Percentiles rank a stretch among this genome's conserved stretches.
These are phyloP conservation scores for Ricinus communis DNA, from an alignment of 345 rosid genomes.

Conservation along the genomic window DNA sequence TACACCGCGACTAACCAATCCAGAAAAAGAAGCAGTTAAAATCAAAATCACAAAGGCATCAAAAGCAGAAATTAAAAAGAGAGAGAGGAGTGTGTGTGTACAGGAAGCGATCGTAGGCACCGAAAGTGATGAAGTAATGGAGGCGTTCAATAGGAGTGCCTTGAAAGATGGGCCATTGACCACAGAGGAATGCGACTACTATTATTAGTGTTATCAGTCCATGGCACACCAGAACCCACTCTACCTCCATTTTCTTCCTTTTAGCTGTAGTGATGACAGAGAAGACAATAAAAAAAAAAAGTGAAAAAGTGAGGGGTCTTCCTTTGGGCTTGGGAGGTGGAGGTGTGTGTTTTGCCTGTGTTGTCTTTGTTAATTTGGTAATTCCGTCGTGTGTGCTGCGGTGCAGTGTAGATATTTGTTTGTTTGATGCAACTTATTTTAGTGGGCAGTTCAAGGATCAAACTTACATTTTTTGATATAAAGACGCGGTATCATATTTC, in stretches of 20 bases:
- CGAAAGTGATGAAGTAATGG: constrained; percentile 79
- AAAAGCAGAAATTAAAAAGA: not conserved
- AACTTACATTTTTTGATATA: too few species aligned
- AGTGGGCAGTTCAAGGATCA: too few species aligned
- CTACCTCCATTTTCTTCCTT: constrained; percentile 44
- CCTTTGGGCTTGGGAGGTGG: too few species aligned
- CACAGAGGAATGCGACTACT: constrained; percentile 79
- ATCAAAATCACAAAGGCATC: constrained; percentile 11
- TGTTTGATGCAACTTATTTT: too few species aligned
- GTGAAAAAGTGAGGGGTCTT: not conserved
- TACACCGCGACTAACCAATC: constrained; percentile 48
- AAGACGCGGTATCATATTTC: too few species aligned
- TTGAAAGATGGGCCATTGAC: constrained; percentile 94
- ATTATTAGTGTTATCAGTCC: constrained; percentile 61
- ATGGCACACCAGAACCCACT: constrained; percentile 72
- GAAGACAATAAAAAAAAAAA: not conserved
- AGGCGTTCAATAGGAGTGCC: constrained; percentile 73
- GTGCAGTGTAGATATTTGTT: too few species aligned
- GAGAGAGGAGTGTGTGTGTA: constrained; percentile 24
- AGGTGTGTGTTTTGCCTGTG: too few species aligned
- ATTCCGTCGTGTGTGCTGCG: too few species aligned
- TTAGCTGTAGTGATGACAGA: not conserved
- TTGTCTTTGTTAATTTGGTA: too few species aligned
- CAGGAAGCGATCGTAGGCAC: constrained; percentile 83
- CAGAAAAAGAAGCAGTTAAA: not conserved